Conservation (phyloP, 2,329 filamentous ascomycete species). For the Apiospora rasikravindrae region DNA sequence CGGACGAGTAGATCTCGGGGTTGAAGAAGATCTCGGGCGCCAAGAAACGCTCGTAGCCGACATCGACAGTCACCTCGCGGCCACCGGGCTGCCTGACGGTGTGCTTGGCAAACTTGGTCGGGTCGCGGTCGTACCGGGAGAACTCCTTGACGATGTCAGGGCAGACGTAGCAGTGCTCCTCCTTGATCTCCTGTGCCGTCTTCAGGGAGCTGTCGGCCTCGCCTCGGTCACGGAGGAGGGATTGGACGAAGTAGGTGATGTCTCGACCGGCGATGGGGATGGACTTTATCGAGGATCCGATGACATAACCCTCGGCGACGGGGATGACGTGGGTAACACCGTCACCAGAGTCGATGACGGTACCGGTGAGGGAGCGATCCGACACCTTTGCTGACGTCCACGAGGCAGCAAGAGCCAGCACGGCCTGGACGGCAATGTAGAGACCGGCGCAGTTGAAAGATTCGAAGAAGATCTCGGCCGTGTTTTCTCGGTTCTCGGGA, state of each 20-base stretch:
- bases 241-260: slow-evolving; percentile 99
- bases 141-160: slow-evolving; percentile 99
- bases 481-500: slow-evolving; percentile 98
- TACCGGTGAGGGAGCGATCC: slow-evolving; percentile 93
- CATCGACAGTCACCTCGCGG: slow-evolving; percentile 82
- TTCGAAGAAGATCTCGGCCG: slow-evolving; percentile 99
- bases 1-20: slow-evolving; percentile 98
- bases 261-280: slow-evolving; percentile 98
- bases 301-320: slow-evolving; percentile 97
- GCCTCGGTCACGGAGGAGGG: slow-evolving; percentile 90
- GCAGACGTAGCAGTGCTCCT: slow-evolving; percentile 97
- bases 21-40: slow-evolving; percentile 99
- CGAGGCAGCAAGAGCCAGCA: slow-evolving; percentile 92
- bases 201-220: slow-evolving; percentile 97
- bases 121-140: slow-evolving; percentile 89
- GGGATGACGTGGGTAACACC: slow-evolving; percentile 99
- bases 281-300: slow-evolving; percentile 98
- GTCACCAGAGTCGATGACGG: slow-evolving; percentile 97
- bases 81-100: slow-evolving; percentile 86
- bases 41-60: slow-evolving; percentile 97
- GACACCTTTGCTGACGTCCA: slow-evolving; percentile 99
- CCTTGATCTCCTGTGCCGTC: slow-evolving; percentile 97
- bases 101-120: slow-evolving; percentile 89
- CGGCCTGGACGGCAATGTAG: slow-evolving; percentile 98
- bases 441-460: slow-evolving; percentile 99